These are phyloP conservation scores for Mucor indicus DNA, from an alignment of 371 early-diverging fungal genomes.

Conservation along the genomic window DNA sequence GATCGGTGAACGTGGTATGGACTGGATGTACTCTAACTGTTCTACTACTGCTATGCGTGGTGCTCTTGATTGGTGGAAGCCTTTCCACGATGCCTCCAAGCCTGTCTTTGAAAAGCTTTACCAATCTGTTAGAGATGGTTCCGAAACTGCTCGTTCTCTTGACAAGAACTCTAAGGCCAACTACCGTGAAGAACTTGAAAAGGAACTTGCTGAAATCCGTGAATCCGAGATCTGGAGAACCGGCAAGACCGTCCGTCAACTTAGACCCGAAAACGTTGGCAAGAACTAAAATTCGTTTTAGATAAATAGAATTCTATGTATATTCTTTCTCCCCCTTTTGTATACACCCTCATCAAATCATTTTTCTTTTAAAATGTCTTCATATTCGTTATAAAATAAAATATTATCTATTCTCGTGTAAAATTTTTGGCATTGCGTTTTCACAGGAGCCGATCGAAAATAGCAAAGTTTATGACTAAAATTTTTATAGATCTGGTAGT, in stretches of 20 bases:
- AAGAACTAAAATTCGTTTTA: constrained; percentile 18
- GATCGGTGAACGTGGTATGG: constrained; percentile 96
- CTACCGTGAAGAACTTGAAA: constrained; percentile 91
- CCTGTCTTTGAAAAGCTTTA: constrained; percentile 94
- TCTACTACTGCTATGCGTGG: constrained; percentile 95
- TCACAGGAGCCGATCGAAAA: too few relatives aligned
- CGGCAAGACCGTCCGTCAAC: constrained; percentile 87
- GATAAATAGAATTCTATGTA: neutral
- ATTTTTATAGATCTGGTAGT: too few relatives aligned
- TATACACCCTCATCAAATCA: neutral
- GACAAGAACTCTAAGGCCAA: constrained; percentile 86
- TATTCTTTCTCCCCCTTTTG: neutral
- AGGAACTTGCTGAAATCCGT: constrained; percentile 83
- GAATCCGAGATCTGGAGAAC: constrained; percentile 67
- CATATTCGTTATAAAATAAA: neutral
- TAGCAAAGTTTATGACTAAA: too few relatives aligned
- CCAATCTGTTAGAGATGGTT: constrained; percentile 82
- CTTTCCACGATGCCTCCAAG: constrained; percentile 91
- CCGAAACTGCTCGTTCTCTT: constrained; percentile 87
- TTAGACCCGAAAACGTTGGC: constrained; percentile 76
- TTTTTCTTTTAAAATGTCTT: neutral
- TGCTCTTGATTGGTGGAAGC: constrained; percentile 96
- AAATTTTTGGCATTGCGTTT: too few relatives aligned
- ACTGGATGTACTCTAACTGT: constrained; percentile 97
- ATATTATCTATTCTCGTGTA: neutral